Evolutionary conservation across 2,329 filamentous ascomycete genomes (phyloP).

Genomic region (Beauveria pseudobassiana): DNA sequence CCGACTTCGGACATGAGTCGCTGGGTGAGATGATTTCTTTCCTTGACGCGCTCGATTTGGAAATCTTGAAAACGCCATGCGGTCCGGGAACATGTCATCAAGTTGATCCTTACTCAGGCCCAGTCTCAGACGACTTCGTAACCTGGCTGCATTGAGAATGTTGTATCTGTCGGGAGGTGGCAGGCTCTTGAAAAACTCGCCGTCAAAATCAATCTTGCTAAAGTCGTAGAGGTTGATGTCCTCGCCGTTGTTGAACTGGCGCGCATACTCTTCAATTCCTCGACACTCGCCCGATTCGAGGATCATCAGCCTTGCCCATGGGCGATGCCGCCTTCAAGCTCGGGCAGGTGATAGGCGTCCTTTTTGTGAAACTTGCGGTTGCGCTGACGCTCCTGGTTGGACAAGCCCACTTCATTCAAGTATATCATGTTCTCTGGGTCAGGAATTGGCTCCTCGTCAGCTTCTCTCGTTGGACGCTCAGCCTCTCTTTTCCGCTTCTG

Average conservation of each 20-base stretch:
- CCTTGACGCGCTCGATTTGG: constrained; percentile 91
- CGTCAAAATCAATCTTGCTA: constrained; percentile 96
- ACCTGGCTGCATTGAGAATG: constrained; percentile 85
- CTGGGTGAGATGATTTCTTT: constrained; percentile 91
- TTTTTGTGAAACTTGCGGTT: constrained; percentile 79
- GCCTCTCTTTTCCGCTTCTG: constrained; percentile 48
- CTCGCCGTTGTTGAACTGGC: constrained; percentile 85
- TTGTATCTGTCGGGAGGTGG: constrained; percentile 91
- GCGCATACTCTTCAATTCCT: constrained; percentile 92
- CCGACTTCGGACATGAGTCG: constrained; percentile 90
- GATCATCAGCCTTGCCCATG: constrained; percentile 87
- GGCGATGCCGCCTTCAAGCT: constrained; percentile 69
- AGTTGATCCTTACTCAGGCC: constrained; percentile 94
- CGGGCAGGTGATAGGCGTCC: constrained; percentile 91
- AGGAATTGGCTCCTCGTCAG: constrained; percentile 60
- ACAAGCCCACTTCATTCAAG: constrained; percentile 82
- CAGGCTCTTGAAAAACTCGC: constrained; percentile 87
- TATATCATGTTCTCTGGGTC: constrained; percentile 69
- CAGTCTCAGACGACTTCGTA: constrained; percentile 87
- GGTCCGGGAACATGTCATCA: constrained; percentile 92
- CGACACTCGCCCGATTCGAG: constrained; percentile 91
- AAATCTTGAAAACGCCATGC: constrained; percentile 94
- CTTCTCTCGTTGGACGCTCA: constrained; percentile 32
- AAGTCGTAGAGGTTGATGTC: constrained; percentile 93
- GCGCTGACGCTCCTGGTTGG: constrained; percentile 63